A percentile compares a stretch with the other conserved stretches of the same genome.
phyloP scores from a whole-genome alignment of 805 yeast genomes.

The Lipomyces spencermartinsiae region DNA sequence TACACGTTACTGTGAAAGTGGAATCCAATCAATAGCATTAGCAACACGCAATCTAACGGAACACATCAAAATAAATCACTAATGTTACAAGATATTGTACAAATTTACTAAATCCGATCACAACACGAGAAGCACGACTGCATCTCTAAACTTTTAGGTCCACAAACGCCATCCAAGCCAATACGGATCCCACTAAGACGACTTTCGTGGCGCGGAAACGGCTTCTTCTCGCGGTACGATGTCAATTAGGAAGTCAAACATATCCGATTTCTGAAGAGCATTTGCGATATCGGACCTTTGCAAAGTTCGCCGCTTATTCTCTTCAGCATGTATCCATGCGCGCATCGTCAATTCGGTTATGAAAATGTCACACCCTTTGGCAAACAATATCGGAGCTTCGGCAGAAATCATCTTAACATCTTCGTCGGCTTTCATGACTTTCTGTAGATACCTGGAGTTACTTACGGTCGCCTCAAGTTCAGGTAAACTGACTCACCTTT shows the following conservation, averaged over 20 bases:
- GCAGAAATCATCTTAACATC: slow-evolving; percentile 98
- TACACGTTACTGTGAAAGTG: background rate
- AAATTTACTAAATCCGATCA: background rate
- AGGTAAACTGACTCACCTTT: slow-evolving; percentile 57
- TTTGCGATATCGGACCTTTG: slow-evolving; percentile 95
- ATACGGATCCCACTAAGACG: background rate
- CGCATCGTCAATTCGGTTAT: slow-evolving; percentile 97
- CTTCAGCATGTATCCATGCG: slow-evolving; percentile 99
- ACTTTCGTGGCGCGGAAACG: slow-evolving; percentile 29
- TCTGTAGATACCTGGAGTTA: slow-evolving; percentile 19
- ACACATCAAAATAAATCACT: background rate
- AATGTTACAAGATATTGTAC: background rate
- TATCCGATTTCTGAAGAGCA: slow-evolving; percentile 90
- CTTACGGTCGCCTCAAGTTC: background rate
- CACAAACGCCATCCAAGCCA: background rate
- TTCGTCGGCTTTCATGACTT: slow-evolving; percentile 41
- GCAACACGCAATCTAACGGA: background rate
- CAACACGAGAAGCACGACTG: background rate
- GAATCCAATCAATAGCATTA: background rate
- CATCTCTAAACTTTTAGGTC: background rate
- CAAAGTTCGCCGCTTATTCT: slow-evolving; percentile 89
- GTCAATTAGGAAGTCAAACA: slow-evolving; percentile 96
- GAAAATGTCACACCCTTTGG: slow-evolving; percentile 97
- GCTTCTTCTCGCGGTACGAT: slow-evolving; percentile 90
- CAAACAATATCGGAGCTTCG: slow-evolving; percentile 96